Percentiles rank a stretch among this genome's conserved stretches.
phyloP scores from a whole-genome alignment of 495 filamentous ascomycete species.

The Bacidia rubella region DNA sequence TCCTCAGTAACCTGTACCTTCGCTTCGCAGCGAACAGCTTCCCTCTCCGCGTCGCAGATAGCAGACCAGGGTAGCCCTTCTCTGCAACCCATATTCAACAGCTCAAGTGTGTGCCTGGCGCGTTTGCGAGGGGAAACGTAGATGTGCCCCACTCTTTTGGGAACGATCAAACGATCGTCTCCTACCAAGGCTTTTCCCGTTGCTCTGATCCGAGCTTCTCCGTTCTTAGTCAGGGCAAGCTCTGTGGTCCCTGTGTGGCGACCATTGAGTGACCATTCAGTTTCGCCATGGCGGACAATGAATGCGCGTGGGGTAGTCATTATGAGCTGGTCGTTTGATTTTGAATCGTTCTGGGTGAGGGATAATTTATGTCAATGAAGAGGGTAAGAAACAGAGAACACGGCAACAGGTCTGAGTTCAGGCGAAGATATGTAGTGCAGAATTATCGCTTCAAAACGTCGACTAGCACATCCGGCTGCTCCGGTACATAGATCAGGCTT shows the following conservation, averaged over 20 bases:
- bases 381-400: too few species aligned
- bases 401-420: too few species aligned
- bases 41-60: constrained; percentile 19
- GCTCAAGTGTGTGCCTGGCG: constrained; percentile 74
- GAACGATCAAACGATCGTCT: constrained; percentile 72
- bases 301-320: constrained; percentile 71
- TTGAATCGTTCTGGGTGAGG: too few species aligned
- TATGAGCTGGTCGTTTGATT: background rate
- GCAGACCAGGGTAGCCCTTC: constrained; percentile 42
- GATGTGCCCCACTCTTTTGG: constrained; percentile 66
- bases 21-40: constrained; percentile 33
- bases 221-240: constrained; percentile 72
- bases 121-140: constrained; percentile 82
- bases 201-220: constrained; percentile 69
- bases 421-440: too few species aligned
- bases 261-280: constrained; percentile 91
- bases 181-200: constrained; percentile 78
- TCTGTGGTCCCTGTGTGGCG: constrained; percentile 82
- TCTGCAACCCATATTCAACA: constrained; percentile 50
- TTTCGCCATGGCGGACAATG: constrained; percentile 89
- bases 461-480: too few species aligned
- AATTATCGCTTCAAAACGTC: too few species aligned
- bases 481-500: too few species aligned
- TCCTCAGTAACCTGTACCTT: constrained; percentile 57
- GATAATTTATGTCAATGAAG: too few species aligned